Evolutionary conservation across 179 eudicot species (phyloP).

Genomic region (Carnegiea gigantea): DNA sequence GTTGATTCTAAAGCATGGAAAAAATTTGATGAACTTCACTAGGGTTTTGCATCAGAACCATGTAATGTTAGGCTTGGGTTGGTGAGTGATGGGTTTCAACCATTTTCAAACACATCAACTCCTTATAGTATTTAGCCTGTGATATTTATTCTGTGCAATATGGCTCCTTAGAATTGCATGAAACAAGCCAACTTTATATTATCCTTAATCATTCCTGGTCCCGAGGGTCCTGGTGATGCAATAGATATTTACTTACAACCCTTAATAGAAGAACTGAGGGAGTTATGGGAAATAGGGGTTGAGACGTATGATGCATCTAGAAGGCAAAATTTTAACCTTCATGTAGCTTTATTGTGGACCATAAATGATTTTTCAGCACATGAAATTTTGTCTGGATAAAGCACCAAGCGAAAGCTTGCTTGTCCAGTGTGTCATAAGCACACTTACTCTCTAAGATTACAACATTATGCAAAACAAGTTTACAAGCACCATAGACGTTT

Average conservation of each 20-base stretch:
- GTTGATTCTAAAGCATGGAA: constrained; percentile 11
- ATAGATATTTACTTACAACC: background rate
- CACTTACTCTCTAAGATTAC: background rate
- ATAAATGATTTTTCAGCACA: constrained; percentile 6
- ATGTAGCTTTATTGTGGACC: no score
- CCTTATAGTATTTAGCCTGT: background rate
- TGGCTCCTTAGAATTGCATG: background rate
- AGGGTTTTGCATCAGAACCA: background rate
- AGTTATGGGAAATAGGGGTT: no score
- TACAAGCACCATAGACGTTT: background rate
- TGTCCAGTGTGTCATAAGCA: background rate
- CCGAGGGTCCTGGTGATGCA: background rate
- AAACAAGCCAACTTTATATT: background rate
- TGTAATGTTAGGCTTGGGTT: background rate
- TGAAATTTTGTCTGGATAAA: background rate
- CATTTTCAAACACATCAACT: background rate
- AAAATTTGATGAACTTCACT: background rate
- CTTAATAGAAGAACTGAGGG: no score
- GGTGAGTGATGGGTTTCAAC: background rate
- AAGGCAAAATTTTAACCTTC: no score
- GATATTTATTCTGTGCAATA: no score
- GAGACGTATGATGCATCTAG: no score
- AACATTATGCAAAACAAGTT: background rate
- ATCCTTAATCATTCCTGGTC: background rate
- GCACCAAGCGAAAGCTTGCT: background rate